Evolutionary conservation across 768 basidiomycete species (phyloP).

Genomic region (Rhodosporidiobolus odoratus): DNA sequence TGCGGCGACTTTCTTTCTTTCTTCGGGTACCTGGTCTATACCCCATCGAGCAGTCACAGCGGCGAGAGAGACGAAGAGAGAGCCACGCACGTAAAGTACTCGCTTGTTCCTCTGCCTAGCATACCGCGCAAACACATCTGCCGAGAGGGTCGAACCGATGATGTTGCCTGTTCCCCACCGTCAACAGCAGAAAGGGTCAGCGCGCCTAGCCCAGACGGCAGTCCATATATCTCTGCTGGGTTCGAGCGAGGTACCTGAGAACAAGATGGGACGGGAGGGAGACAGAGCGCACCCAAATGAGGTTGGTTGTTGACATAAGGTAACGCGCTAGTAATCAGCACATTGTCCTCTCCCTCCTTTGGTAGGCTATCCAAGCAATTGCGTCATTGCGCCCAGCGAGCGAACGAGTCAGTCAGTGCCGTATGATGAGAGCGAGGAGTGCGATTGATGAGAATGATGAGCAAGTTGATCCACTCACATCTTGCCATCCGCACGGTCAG

Average conservation of each 20-base stretch:
- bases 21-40: no score
- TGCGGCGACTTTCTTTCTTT: background rate
- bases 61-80: background rate
- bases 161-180: slow-evolving; percentile 85
- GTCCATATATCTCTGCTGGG: slow-evolving; percentile 63
- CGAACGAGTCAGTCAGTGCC: background rate
- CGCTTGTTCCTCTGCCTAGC: slow-evolving; percentile 72
- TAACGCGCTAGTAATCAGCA: slow-evolving; percentile 88
- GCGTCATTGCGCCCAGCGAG: background rate
- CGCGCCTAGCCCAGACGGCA: slow-evolving; percentile 20
- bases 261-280: slow-evolving; percentile 7
- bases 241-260: background rate
- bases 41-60: background rate
- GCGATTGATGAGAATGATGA: background rate
- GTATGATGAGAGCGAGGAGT: background rate
- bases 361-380: slow-evolving; percentile 55
- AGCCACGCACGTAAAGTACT: slow-evolving; percentile 61
- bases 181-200: no score
- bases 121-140: slow-evolving; percentile 91
- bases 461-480: slow-evolving; percentile 13
- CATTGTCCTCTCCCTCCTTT: slow-evolving; percentile 75
- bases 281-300: slow-evolving; percentile 41
- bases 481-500: slow-evolving; percentile 31
- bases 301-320: slow-evolving; percentile 57
- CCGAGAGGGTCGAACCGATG: slow-evolving; percentile 92